Base-by-base conservation (phyloP, 2,329 filamentous ascomycete species). In the Paecilomyces sp. region DNA sequence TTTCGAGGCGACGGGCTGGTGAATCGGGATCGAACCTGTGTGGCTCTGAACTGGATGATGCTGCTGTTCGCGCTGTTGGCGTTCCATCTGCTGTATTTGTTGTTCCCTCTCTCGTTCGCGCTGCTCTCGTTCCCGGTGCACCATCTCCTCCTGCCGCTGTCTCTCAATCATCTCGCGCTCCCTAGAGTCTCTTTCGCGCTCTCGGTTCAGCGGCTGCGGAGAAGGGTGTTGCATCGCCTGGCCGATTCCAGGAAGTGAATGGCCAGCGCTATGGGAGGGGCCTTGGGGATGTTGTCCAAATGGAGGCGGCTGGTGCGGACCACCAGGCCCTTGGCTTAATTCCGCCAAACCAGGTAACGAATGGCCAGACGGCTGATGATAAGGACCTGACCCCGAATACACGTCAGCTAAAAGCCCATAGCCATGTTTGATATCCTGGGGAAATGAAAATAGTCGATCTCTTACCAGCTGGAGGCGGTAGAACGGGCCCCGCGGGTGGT, bases 1-100 rank as follows among this genome's bases (percentile, higher is more conserved):
- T 75, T 92, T 81, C 71, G 92, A 86, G 63, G 93, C 93, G 61
- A 97, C 92, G 4, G 93, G 93, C 74, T 97, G 93, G 75, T 97
- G 93, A 67, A 97, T 88, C 58, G 92, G 91, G 58, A 96, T 90
- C 2, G 92, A 91, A 60, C 89, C 91, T 47, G 90, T 88, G 70
- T 90, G 92, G 76, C 89, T 94, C 74, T 97, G 92, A 70, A 94
- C 91, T 28, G 88, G 86, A 61, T 89, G 84, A 56, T 85, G 83
- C 66, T 87, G 88, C 57, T 85, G 83, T 41, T 63, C 58, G 24
- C 58, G 62, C 58, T 63, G 60, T 12, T 84, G 79, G 65, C 83
- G 81, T 65, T 83, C 79, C 64, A 90, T 86, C 65, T 84, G 79
- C 58, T 85, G 82, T 65, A 86, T 82, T 63, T 86, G 73, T 53